Evolutionary conservation across 306 rosid species (phyloP).

Genomic region (Pueraria montana): DNA sequence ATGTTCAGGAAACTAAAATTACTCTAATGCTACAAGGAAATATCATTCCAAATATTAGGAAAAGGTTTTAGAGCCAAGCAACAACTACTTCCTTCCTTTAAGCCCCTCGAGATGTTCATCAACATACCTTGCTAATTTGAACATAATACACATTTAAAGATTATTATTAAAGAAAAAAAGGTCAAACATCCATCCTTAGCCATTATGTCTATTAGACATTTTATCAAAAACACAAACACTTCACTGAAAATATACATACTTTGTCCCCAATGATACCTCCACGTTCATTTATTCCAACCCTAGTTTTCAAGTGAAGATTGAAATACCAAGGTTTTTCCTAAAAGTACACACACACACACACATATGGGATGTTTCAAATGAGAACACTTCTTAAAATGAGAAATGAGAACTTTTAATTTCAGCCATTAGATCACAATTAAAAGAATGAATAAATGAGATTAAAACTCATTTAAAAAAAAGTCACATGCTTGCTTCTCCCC

Average conservation of each 20-base stretch:
- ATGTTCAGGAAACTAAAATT: neutral
- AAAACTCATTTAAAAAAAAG: too few relatives aligned
- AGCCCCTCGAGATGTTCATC: neutral
- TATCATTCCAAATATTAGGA: neutral
- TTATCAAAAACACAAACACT: neutral
- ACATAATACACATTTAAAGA: neutral
- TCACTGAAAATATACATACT: neutral
- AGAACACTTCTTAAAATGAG: too few relatives aligned
- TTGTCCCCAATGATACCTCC: neutral
- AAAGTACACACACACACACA: too few relatives aligned
- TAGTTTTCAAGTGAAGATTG: neutral
- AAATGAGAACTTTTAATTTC: too few relatives aligned
- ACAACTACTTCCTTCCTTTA: neutral
- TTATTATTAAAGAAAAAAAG: neutral
- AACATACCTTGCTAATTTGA: neutral
- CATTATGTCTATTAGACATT: neutral
- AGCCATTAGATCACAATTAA: too few relatives aligned
- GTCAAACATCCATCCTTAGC: too few relatives aligned
- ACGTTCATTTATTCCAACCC: neutral
- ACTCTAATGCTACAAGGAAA: neutral
- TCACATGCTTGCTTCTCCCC: too few relatives aligned
- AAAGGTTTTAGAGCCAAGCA: neutral
- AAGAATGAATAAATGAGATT: too few relatives aligned
- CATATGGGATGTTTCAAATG: too few relatives aligned
- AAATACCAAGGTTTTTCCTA: neutral